phyloP scores from a whole-genome alignment of 2,329 filamentous ascomycete genomes.

The Cladosporium velox region DNA sequence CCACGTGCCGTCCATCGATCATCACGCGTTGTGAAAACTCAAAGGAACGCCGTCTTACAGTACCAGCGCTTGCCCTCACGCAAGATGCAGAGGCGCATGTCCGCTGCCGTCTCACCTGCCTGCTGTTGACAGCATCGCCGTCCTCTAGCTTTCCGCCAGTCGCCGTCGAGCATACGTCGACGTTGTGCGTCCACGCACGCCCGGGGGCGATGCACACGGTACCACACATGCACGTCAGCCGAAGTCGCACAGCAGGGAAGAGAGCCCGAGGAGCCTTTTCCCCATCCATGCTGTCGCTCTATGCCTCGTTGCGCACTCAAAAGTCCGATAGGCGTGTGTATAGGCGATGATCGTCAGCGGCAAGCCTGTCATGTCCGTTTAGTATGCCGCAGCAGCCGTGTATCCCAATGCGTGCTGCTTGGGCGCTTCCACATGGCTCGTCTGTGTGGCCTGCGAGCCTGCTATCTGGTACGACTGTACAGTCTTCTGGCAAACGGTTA shows the following conservation, averaged over 20 bases:
- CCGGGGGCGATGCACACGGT: neutral
- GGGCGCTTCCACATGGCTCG: slow-evolving; percentile 1
- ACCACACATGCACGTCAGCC: slow-evolving; percentile 12
- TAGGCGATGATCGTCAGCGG: slow-evolving; percentile 1
- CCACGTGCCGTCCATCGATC: slow-evolving; percentile 6
- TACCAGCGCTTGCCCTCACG: neutral
- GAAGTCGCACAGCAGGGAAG: slow-evolving; percentile 11
- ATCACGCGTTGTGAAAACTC: neutral
- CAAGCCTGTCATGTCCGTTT: slow-evolving; percentile 6
- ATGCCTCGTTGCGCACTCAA: neutral
- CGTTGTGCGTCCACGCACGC: slow-evolving; percentile 4
- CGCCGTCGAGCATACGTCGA: slow-evolving; percentile 9
- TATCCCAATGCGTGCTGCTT: neutral
- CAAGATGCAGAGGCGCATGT: slow-evolving; percentile 7
- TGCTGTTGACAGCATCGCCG: neutral
- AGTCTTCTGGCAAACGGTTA: neutral
- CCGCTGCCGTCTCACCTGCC: neutral
- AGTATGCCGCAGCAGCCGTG: slow-evolving; percentile 3
- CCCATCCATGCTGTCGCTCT: neutral
- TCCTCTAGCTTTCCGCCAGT: slow-evolving; percentile 4
- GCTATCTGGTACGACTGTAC: neutral
- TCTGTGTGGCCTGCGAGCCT: neutral
- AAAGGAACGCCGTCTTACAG: neutral
- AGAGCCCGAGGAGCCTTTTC: neutral
- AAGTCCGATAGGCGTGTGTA: slow-evolving; percentile 9